phyloP scores from a whole-genome alignment of 208 protist genomes.

The Leishmania tarentolae region DNA sequence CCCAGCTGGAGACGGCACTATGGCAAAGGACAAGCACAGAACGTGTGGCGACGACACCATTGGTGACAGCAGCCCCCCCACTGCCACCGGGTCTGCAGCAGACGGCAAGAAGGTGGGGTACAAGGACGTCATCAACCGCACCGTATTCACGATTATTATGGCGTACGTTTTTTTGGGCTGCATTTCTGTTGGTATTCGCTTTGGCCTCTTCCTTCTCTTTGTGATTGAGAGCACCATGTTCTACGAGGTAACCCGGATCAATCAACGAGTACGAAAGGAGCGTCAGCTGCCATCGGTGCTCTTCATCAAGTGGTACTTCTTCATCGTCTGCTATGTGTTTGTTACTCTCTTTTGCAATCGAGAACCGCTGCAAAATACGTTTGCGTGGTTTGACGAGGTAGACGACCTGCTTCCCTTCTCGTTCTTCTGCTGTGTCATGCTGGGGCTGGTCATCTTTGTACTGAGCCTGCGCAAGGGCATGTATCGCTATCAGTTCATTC shows the following conservation, averaged over 20 bases:
- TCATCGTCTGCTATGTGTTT: slow-evolving; percentile 48
- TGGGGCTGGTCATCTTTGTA: slow-evolving; percentile 90
- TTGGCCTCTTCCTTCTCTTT: slow-evolving; percentile 67
- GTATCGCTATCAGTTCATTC: slow-evolving; percentile 93
- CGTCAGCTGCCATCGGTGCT: slow-evolving; percentile 70
- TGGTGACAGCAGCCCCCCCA: not conserved
- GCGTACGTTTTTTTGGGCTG: slow-evolving; percentile 79
- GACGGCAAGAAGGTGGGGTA: slow-evolving; percentile 45
- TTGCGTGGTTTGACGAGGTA: slow-evolving; percentile 43
- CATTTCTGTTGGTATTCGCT: slow-evolving; percentile 80
- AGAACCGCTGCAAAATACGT: slow-evolving; percentile 62
- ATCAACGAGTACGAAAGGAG: slow-evolving; percentile 74
- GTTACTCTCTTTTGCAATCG: slow-evolving; percentile 50
- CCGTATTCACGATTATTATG: slow-evolving; percentile 86
- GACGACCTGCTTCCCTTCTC: slow-evolving; percentile 69
- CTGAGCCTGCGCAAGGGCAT: slow-evolving; percentile 81
- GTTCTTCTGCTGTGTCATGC: slow-evolving; percentile 62
- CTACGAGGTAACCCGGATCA: slow-evolving; percentile 89
- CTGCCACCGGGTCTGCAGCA: not conserved
- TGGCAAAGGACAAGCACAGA: slow-evolving; percentile 6
- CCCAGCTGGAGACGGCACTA: not conserved
- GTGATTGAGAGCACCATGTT: slow-evolving; percentile 83
- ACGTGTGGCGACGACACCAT: not conserved
- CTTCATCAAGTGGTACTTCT: slow-evolving; percentile 87
- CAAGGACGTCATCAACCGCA: slow-evolving; percentile 82